These are phyloP conservation scores for Lentithecium fluviatile DNA, from an alignment of 495 filamentous ascomycete genomes.

Conservation along the genomic window DNA sequence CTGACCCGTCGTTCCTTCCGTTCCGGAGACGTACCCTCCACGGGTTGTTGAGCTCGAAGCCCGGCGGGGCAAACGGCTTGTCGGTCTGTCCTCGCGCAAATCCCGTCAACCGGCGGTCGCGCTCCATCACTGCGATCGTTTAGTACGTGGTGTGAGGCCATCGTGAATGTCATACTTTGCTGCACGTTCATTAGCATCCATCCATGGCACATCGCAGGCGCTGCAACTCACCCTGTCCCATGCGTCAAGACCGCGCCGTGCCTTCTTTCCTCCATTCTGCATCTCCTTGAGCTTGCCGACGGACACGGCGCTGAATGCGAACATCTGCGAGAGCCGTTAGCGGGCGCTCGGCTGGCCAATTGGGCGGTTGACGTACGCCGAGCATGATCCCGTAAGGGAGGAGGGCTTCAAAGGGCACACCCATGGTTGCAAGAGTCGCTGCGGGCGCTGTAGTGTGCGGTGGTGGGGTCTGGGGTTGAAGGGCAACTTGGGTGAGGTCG, in stretches of 20 bases:
- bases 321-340: constrained; percentile 65
- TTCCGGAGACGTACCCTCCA: constrained; percentile 67
- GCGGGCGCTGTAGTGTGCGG: constrained; percentile 11
- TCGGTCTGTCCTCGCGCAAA: constrained; percentile 80
- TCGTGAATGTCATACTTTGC: constrained; percentile 66
- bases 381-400: constrained; percentile 92
- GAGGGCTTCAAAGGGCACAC: constrained; percentile 92
- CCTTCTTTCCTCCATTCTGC: constrained; percentile 85
- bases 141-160: constrained; percentile 27
- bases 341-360: constrained; percentile 31
- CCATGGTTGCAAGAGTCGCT: constrained; percentile 58
- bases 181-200: constrained; percentile 50
- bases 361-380: constrained; percentile 59
- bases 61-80: constrained; percentile 71
- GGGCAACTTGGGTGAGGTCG: constrained; percentile 16
- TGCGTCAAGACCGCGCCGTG: constrained; percentile 77
- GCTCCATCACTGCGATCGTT: constrained; percentile 80
- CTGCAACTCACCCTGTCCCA: constrained; percentile 84
- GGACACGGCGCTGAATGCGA: constrained; percentile 75
- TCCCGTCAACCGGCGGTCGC: constrained; percentile 88
- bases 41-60: constrained; percentile 92
- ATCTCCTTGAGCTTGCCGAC: constrained; percentile 70
- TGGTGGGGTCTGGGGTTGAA: not conserved
- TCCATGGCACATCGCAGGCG: not conserved
- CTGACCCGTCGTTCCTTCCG: not conserved